A percentile compares a stretch with the other conserved stretches of the same genome.
phyloP scores from a whole-genome alignment of 192 early-diverging fungal genomes.

The Coemansia sp. region DNA sequence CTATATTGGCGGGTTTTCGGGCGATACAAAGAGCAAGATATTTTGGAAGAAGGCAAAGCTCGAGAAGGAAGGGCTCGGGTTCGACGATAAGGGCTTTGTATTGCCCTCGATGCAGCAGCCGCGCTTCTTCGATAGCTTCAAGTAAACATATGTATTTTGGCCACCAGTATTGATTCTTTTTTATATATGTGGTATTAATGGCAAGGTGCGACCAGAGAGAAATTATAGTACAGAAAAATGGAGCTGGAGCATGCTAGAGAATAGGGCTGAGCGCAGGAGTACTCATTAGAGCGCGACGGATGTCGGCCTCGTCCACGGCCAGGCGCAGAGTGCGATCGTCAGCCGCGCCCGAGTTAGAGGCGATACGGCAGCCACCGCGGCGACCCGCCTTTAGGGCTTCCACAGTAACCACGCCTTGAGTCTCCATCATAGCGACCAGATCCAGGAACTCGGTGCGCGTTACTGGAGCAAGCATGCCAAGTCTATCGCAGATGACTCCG shows the following conservation, averaged over 20 bases:
- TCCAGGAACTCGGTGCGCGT: slow-evolving; percentile 76
- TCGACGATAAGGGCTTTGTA: slow-evolving; percentile 63
- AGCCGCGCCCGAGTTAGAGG: slow-evolving; percentile 33
- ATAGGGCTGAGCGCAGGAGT: slow-evolving; percentile 39
- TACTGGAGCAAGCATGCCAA: slow-evolving; percentile 67
- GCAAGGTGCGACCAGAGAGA: neutral
- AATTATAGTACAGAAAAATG: neutral
- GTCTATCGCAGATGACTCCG: slow-evolving; percentile 54
- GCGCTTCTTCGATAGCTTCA: slow-evolving; percentile 61
- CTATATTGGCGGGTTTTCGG: slow-evolving; percentile 72
- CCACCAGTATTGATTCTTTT: neutral
- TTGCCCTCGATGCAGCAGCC: slow-evolving; percentile 34
- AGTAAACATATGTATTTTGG: slow-evolving; percentile 12
- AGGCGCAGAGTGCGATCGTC: slow-evolving; percentile 50
- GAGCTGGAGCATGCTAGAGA: slow-evolving; percentile 10
- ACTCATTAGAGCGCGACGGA: slow-evolving; percentile 34
- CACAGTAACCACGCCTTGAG: slow-evolving; percentile 62
- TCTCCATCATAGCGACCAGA: slow-evolving; percentile 73
- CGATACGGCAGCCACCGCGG: slow-evolving; percentile 39
- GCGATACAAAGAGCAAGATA: slow-evolving; percentile 65
- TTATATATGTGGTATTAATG: neutral
- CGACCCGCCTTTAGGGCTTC: slow-evolving; percentile 34
- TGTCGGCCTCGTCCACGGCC: slow-evolving; percentile 46
- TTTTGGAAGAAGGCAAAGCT: slow-evolving; percentile 70
- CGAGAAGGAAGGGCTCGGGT: slow-evolving; percentile 63